Evolutionary conservation across 768 basidiomycete genomes (phyloP), one percentile per base, ranked within the genome.

Genomic region (Mycena epipterygia): DNA sequence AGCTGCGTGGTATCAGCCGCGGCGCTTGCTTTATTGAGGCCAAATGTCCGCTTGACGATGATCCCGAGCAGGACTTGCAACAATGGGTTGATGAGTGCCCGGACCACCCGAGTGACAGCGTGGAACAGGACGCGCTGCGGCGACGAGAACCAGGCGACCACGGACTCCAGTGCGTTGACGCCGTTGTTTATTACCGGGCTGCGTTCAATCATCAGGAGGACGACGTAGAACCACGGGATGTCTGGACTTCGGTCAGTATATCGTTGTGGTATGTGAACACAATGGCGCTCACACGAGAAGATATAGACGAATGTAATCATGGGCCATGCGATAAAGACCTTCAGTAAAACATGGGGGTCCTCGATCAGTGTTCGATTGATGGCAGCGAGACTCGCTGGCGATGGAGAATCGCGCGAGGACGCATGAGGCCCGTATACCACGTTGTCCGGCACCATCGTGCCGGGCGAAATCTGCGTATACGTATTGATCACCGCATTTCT

Each of bases 381-480:
- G 23, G 79, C 79, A 17, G 82, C 80, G 64, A 80, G 84, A 3
- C 75, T 73, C 46, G 76, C 71, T 0, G 84, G 82, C 16, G 82
- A 80, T 0, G 84, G 80, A 1, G 60, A 56, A 44, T 87, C 85
- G 67, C 80, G 76, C 5, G 84, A 84, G 0, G 84, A 84, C 14
- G 85, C 78, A 64, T 87, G 86, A 14, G 86, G 86, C 2, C 86
- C 86, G 57, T 83, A 86, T 1, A 86, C 85, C 0, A 78, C 51
- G 42, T 78, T 77, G 44, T 81, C 81, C 4, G 82, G 74, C 49
- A 86, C 80, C 35, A 67, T 60, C 8, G 84, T 76, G 2, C 85
- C 85, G 6, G 86, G 85, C 7, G 84, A 76, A 44, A 87, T 79
- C 55, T 79, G 79, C 14, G 86, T 85, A 67, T 81, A 84, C 3